phyloP scores from a whole-genome alignment of 306 rosid species.

The Quercus dentata region DNA sequence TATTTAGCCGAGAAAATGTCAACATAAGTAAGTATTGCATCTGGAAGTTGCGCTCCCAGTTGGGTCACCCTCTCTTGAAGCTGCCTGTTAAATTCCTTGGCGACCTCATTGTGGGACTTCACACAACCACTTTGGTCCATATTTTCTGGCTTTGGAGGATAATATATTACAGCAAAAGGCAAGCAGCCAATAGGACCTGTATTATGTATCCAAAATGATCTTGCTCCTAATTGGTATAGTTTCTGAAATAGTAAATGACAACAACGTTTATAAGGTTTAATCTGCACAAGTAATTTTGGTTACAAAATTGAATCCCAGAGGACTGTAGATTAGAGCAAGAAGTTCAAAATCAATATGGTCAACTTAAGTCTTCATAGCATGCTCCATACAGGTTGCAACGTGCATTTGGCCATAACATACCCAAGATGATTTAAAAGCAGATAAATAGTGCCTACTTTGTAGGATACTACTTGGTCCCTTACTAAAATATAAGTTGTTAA shows the following conservation, averaged over 20 bases:
- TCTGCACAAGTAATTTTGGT: not conserved
- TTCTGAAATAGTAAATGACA: constrained; percentile 1
- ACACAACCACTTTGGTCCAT: constrained; percentile 21
- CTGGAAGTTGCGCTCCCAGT: constrained; percentile 5
- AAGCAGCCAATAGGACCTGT: constrained; percentile 33
- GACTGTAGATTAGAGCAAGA: not conserved
- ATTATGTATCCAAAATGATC: constrained; percentile 25
- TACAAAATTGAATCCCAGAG: not conserved
- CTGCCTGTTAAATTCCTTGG: constrained; percentile 25
- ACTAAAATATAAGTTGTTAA: not conserved
- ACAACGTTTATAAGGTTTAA: too few relatives aligned
- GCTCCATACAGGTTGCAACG: not conserved
- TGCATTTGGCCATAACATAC: not conserved
- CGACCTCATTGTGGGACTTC: constrained; percentile 21
- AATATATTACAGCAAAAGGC: constrained; percentile 7
- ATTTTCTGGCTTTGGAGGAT: constrained; percentile 15
- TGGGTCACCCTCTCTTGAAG: constrained; percentile 9
- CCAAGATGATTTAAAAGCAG: not conserved
- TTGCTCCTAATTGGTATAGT: constrained; percentile 29
- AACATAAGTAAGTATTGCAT: constrained; percentile 20
- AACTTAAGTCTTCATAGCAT: not conserved
- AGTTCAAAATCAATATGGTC: not conserved
- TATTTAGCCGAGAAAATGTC: constrained; percentile 27
- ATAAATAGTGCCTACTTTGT: not conserved
- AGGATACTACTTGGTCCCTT: too few relatives aligned